Evolutionary conservation across 176 grass and related monocot species (phyloP).

Genomic region (Oryza meridionalis): DNA sequence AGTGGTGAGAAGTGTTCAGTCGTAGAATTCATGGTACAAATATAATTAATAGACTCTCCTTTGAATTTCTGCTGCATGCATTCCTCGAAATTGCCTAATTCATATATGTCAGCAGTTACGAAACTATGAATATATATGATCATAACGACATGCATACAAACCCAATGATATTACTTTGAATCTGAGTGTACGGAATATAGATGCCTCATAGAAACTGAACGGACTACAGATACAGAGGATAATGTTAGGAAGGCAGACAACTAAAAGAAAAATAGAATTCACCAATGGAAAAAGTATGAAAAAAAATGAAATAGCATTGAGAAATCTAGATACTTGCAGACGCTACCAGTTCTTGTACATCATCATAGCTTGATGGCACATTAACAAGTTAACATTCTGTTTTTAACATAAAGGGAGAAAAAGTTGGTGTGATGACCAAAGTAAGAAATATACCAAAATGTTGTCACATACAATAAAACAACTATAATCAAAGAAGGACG

Average conservation of each 20-base stretch:
- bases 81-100: no score
- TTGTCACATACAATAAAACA: conserved; percentile 6
- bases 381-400: neutral
- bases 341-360: neutral
- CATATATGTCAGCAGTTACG: no score
- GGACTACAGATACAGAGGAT: no score
- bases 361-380: neutral
- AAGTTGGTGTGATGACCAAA: neutral
- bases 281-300: neutral
- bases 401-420: neutral
- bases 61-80: no score
- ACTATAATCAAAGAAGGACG: neutral
- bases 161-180: neutral
- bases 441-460: conserved; percentile 23
- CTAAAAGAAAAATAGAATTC: neutral
- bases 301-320: neutral
- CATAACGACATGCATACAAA: no score
- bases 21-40: no score
- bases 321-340: neutral
- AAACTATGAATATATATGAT: no score
- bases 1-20: no score
- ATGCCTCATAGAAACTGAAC: no score
- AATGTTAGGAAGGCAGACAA: neutral
- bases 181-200: neutral
- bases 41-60: no score